Evolutionary conservation across 495 filamentous ascomycete species (phyloP), one percentile per base, ranked within the genome.

Genomic region (Cercophora newfieldiana): DNA sequence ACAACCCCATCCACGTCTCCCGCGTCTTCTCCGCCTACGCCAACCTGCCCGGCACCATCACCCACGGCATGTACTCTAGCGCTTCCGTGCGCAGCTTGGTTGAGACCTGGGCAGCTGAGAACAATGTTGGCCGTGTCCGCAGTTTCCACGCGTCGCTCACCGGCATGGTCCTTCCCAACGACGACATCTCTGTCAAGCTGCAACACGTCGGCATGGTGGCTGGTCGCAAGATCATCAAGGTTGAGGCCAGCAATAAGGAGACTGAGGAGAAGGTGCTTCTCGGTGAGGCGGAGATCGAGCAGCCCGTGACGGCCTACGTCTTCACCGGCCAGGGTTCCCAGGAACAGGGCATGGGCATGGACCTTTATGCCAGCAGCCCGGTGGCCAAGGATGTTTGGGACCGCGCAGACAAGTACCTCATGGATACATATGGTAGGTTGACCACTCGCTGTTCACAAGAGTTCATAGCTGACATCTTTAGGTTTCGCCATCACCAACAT

Each of bases 311-410:
- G 22, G 87, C 94, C 7, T 99, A 99, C 69, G 92, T 99, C 67
- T 99, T 99, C 80, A 99, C 95, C 58, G 95, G 95, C 37, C 95
- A 99, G 76, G 95, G 95, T 56, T 96, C 91, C 33, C 95, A 99
- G 77, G 95, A 98, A 77, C 96, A 98, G 75, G 95, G 95, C 57
- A 99, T 99, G 95, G 95, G 95, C 79, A 99, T 99, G 95, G 95
- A 97, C 76, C 86, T 99, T 37, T 99, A 99, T 72, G 89, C 80
- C 64, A 94, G 88, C 80, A 97, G 94, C 73, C 83, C 88, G 2
- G 95, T 99, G 33, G 95, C 95, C 55, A 91, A 90, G 79, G 94
- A 97, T 74, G 96, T 99, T 29, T 99, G 95, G 95, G 94, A 99
- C 75, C 88, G 94, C 48, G 96, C 96, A 28, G 95, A 99, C 79